Evolutionary conservation across 2,329 filamentous ascomycete genomes (phyloP), one percentile per base, ranked within the genome.

Genomic region (Pseudogymnoascus sp.): DNA sequence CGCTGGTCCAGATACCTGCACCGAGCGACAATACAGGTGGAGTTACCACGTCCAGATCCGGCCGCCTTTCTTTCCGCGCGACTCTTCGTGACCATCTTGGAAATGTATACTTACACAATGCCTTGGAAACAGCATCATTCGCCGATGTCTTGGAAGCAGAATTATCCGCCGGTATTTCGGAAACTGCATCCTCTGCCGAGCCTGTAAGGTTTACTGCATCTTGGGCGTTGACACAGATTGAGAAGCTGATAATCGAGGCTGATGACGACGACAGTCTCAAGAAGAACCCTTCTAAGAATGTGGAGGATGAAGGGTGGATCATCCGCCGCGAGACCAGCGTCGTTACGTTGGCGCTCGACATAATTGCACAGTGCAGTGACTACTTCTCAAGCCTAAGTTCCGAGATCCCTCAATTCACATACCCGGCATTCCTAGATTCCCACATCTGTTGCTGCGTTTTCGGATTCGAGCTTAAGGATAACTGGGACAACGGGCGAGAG

Each of bases 21-120:
- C 68, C 68, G n/a, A 69, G 68, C 37, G 68, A 68, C 8, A 68
- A 70, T 63, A 59, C 66, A 7, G 54, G 64, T 62, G 68, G 68
- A 12, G 60, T 69, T 11, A 69, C 65, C n/a, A 67, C 64, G 4
- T 68, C 66, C 36, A 62, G 63, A 10, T 21, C 37, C 6, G 68
- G 66, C 14, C 65, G 67, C 14, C 60, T 63, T 63, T 64, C 65
- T 7, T 69, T 69, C 31, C 64, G 67, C 12, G 14, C 59, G 26
- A 64, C 51, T 23, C 60, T 69, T 11, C 62, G 68, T 29, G 61
- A 68, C 12, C 64, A 66, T 39, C 62, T 69, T 23, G 59, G 2
- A 29, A 16, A 57, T 57, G 11, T 18, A 18, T 1, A 34, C n/a
- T 57, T 34, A 18, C n/a, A 29, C 51, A 57, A 18, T 57, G 21